phyloP scores from a whole-genome alignment of 192 early-diverging fungal species.

The Obelidium mucronatum region DNA sequence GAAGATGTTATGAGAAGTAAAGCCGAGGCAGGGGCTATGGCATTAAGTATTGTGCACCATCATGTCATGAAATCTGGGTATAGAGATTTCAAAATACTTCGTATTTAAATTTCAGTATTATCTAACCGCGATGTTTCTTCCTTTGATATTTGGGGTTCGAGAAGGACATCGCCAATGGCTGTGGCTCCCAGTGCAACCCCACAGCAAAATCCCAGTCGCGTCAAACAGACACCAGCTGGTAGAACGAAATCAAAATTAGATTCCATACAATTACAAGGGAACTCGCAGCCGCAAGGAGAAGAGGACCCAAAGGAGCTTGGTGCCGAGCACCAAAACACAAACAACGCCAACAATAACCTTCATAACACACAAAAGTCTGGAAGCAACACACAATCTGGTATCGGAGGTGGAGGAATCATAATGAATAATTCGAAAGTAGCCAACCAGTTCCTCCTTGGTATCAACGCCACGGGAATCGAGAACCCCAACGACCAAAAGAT shows the following conservation, averaged over 20 bases:
- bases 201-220: constrained; percentile 7
- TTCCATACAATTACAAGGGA: too few relatives aligned
- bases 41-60: constrained; percentile 42
- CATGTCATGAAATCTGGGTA: constrained; percentile 41
- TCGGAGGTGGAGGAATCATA: constrained; percentile 3
- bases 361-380: too few relatives aligned
- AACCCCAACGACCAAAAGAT: not conserved
- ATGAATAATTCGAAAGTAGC: constrained; percentile 27
- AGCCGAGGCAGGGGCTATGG: constrained; percentile 41
- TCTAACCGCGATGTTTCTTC: too few relatives aligned
- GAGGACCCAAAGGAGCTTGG: not conserved
- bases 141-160: not conserved
- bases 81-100: not conserved
- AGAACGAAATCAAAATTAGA: constrained; percentile 1
- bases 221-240: not conserved
- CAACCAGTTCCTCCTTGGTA: constrained; percentile 9
- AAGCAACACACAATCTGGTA: not conserved
- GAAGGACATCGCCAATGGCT: constrained; percentile 6
- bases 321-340: too few relatives aligned
- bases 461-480: not conserved
- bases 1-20: constrained; percentile 34
- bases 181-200: constrained; percentile 12
- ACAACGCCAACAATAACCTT: constrained; percentile 9
- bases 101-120: not conserved
- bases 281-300: not conserved